A percentile compares a stretch with the other conserved stretches of the same genome.
phyloP scores from a whole-genome alignment of 805 yeast genomes.

The Starmerella scarabaei region DNA sequence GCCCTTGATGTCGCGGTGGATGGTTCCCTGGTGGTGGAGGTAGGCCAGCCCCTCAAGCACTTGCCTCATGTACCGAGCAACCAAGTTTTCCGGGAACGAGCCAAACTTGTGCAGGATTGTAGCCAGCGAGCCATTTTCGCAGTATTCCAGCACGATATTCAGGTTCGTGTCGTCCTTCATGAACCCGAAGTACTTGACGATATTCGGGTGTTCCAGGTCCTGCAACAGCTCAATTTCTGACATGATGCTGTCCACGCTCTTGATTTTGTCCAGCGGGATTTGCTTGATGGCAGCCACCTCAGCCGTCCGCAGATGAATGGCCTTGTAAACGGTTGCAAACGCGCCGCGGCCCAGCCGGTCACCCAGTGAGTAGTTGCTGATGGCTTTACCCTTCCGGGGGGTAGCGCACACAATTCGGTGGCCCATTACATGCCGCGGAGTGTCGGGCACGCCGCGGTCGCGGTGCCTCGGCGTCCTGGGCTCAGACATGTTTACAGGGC shows the following conservation, averaged over 20 bases:
- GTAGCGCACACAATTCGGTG: slow-evolving; percentile 21
- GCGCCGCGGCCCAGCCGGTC: slow-evolving; percentile 82
- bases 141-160: slow-evolving; percentile 48
- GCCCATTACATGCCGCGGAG: slow-evolving; percentile 20
- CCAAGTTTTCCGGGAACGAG: slow-evolving; percentile 43
- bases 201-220: slow-evolving; percentile 50
- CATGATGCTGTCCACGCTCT: slow-evolving; percentile 35
- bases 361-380: slow-evolving; percentile 28
- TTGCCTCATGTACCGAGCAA: slow-evolving; percentile 39
- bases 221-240: slow-evolving; percentile 56
- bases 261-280: slow-evolving; percentile 38
- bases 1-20: slow-evolving; percentile 67
- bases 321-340: slow-evolving; percentile 73
- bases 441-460: slow-evolving; percentile 1
- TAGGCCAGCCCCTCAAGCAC: slow-evolving; percentile 49
- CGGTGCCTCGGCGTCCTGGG: slow-evolving; percentile 9
- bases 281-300: slow-evolving; percentile 72
- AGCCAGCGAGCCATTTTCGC: slow-evolving; percentile 53
- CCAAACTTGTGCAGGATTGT: slow-evolving; percentile 40
- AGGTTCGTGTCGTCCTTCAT: slow-evolving; percentile 41
- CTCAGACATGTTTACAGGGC: slow-evolving; percentile 1
- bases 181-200: slow-evolving; percentile 57
- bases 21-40: slow-evolving; percentile 58
- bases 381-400: slow-evolving; percentile 19
- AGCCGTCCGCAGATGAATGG: slow-evolving; percentile 50